A percentile compares a stretch with the other conserved stretches of the same genome.
Evolutionary conservation across 768 basidiomycete genomes (phyloP).

Genomic region (Termitomyces sp.): DNA sequence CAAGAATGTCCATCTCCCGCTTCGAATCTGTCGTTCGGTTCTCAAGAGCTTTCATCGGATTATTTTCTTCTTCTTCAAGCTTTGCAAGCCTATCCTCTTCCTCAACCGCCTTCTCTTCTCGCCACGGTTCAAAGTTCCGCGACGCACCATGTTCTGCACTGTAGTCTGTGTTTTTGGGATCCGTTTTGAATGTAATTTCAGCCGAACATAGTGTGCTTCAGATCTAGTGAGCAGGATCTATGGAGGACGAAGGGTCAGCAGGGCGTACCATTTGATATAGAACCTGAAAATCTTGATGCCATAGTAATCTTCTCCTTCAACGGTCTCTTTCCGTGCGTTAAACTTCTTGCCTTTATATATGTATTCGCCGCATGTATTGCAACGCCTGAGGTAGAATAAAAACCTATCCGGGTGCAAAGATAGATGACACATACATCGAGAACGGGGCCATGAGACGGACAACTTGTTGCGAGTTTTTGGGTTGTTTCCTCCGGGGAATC

Average conservation of each 20-base stretch:
- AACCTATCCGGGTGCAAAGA: not conserved
- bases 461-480: conserved; percentile 94
- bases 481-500: conserved; percentile 86
- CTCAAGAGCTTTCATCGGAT: conserved; percentile 97
- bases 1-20: conserved; percentile 97
- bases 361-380: conserved; percentile 96
- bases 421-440: conserved; percentile 69
- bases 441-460: conserved; percentile 99
- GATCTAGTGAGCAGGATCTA: conserved; percentile 14
- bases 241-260: conserved; percentile 3
- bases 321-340: conserved; percentile 98
- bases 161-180: conserved; percentile 97
- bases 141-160: conserved; percentile 94
- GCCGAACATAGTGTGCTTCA: conserved; percentile 89
- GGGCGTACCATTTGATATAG: conserved; percentile 85
- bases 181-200: conserved; percentile 99
- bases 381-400: conserved; percentile 56
- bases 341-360: conserved; percentile 99
- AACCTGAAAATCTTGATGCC: conserved; percentile 97
- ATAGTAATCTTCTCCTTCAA: conserved; percentile 95
- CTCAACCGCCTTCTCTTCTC: conserved; percentile 74
- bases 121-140: conserved; percentile 97
- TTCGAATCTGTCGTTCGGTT: conserved; percentile 90
- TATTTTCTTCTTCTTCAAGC: conserved; percentile 90
- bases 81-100: conserved; percentile 84